Evolutionary conservation across 2,329 filamentous ascomycete genomes (phyloP), one percentile per base, ranked within the genome.

Genomic region (Colletotrichum chrysophilum): DNA sequence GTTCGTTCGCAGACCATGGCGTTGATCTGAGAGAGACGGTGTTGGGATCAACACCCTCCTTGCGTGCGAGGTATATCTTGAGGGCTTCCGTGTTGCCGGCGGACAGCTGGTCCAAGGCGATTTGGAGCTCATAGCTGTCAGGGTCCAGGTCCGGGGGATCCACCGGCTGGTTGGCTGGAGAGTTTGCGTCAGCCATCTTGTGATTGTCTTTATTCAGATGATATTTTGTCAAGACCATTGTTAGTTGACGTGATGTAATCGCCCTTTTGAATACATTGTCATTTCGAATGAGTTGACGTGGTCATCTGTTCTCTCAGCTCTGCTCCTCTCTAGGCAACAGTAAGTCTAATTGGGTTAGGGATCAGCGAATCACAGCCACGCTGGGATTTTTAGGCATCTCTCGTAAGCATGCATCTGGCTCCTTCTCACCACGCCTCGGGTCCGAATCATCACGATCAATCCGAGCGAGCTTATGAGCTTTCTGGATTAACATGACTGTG

Each of bases 71-170:
- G 12, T 30, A 74, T 2, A 58, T 16, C 13, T 43, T 64, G 18
- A 74, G 43, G 9, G 71, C 58, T 4, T 74, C 71, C 5, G 71
- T 70, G 7, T 66, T 70, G 14, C 71, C 66, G 34, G 58, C 56
- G 21, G 66, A 32, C 16, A 74, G 58, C 48, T 74, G 71, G 8
- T 74, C 71, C n/a, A 74, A 34, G 2, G 71, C 71, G 13, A 60
- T 60, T 21, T 74, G 71, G 4, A 65, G n/a, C 5, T 74, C 71
- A 21, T 74, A 74, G 7, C 28, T n/a, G 26, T 61, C 26, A 3
- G 58, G 30, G 28, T 61, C 58, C 18, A 32, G 26, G 18, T 61
- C 58, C 7, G 28, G 21, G 18, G 58, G 16, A 30, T 30, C 30
- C 6, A 8, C 58, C 10, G 58, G 28, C 6, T 30, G 28, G 1